Evolutionary conservation across 768 basidiomycete genomes (phyloP).

Genomic region (Macrolepiota fuliginosa): DNA sequence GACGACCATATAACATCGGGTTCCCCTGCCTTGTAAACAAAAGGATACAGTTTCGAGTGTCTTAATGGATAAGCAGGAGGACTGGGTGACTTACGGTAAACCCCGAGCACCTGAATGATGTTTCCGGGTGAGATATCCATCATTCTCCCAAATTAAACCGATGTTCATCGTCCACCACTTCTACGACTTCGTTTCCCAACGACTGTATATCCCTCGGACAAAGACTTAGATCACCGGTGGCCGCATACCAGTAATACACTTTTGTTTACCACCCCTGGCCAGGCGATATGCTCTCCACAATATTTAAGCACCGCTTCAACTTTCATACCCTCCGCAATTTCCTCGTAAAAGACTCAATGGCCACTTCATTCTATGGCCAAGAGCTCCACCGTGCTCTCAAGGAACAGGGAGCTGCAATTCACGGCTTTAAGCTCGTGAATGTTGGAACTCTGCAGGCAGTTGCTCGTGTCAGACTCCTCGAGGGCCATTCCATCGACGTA

Average conservation of each 20-base stretch:
- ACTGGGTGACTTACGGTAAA: conserved; percentile 5
- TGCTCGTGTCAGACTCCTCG: conserved; percentile 54
- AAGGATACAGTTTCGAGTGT: not conserved
- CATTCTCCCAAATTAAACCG: conserved; percentile 12
- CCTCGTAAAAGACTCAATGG: conserved; percentile 6
- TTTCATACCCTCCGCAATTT: not conserved
- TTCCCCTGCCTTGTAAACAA: not conserved
- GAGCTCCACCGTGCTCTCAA: conserved; percentile 55
- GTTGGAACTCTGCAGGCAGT: conserved; percentile 44
- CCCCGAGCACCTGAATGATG: conserved; percentile 5
- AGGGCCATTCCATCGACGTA: conserved; percentile 47
- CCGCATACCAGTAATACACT: conserved; percentile 6
- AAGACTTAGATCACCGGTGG: not conserved
- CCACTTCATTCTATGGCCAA: conserved; percentile 36
- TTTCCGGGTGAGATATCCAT: conserved; percentile 4
- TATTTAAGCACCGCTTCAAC: conserved; percentile 8
- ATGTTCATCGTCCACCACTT: conserved; percentile 9
- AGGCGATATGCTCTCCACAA: conserved; percentile 3
- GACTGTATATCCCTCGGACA: not conserved
- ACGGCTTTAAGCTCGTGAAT: conserved; percentile 39
- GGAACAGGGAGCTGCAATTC: conserved; percentile 59
- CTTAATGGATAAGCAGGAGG: not conserved
- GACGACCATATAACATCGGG: not conserved
- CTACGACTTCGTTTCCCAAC: conserved; percentile 10
- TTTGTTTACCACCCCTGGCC: not conserved